phyloP scores from a whole-genome alignment of 345 rosid species.

The Jatropha curcas region DNA sequence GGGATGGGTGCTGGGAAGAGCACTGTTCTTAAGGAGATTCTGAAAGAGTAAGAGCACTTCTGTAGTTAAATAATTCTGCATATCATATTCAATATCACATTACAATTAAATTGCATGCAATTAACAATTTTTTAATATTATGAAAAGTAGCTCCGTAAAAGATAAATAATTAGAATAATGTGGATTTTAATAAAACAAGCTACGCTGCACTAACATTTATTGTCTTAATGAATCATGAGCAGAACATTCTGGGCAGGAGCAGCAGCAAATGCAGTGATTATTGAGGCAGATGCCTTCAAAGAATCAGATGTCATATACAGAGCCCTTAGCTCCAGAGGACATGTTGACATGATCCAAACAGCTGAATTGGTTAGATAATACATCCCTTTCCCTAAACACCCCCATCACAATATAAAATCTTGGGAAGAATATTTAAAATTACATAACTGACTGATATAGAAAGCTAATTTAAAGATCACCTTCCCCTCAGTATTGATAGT shows the following conservation, averaged over 20 bases:
- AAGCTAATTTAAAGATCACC: not conserved
- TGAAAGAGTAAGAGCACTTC: conserved; percentile 52
- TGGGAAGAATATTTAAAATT: not conserved
- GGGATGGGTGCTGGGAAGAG: conserved; percentile 99
- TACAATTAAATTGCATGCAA: not conserved
- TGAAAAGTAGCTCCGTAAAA: not conserved
- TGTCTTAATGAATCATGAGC: conserved; percentile 21
- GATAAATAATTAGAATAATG: not conserved
- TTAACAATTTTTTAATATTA: too few relatives aligned
- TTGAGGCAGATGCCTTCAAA: conserved; percentile 97
- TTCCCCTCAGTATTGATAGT: not conserved
- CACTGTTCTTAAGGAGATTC: conserved; percentile 84
- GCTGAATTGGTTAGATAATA: conserved; percentile 65
- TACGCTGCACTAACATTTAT: not conserved
- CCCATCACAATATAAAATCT: not conserved
- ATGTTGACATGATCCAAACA: conserved; percentile 53
- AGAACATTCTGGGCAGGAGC: conserved; percentile 89
- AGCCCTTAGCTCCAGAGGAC: conserved; percentile 74
- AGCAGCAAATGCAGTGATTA: conserved; percentile 65
- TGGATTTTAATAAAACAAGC: not conserved
- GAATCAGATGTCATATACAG: conserved; percentile 86
- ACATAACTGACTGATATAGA: not conserved
- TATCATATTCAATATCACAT: not conserved
- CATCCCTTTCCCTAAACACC: not conserved
- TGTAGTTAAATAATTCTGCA: not conserved